Conservation (phyloP, 1,284 basidiomycete species). For the Apiotrichum mycotoxinovorans region DNA sequence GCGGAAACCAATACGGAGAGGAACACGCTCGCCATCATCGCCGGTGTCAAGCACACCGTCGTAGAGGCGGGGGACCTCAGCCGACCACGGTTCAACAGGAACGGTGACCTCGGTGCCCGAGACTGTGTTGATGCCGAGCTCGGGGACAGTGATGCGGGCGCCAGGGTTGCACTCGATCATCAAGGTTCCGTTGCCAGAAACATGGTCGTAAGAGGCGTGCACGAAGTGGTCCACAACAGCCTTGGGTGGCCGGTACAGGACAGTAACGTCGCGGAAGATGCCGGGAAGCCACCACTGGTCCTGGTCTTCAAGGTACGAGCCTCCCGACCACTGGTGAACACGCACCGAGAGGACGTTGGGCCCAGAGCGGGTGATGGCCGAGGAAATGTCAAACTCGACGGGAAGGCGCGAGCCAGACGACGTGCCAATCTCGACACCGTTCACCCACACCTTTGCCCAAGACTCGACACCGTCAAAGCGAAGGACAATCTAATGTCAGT, state of each 20-base stretch:
- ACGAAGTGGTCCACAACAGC: conserved; percentile 16
- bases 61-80: conserved; percentile 26
- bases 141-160: conserved; percentile 15
- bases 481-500: conserved; percentile 6
- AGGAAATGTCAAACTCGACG: conserved; percentile 23
- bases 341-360: conserved; percentile 9
- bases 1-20: conserved; percentile 24
- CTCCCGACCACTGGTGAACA: conserved; percentile 20
- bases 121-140: conserved; percentile 14
- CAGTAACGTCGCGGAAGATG: conserved; percentile 18
- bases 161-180: conserved; percentile 13
- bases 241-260: conserved; percentile 12
- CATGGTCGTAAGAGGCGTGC: conserved; percentile 15
- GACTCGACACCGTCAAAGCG: conserved; percentile 31
- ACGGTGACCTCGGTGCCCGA: conserved; percentile 4
- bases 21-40: conserved; percentile 15
- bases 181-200: conserved; percentile 12
- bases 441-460: conserved; percentile 28
- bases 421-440: conserved; percentile 20
- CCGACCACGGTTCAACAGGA: conserved; percentile 23
- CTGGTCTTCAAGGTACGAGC: conserved; percentile 20
- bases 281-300: conserved; percentile 24
- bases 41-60: conserved; percentile 8
- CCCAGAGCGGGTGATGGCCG: not conserved
- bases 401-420: conserved; percentile 19